Base-by-base conservation (phyloP, 164 flowering plant genomes). In the Vitis labrusca region DNA sequence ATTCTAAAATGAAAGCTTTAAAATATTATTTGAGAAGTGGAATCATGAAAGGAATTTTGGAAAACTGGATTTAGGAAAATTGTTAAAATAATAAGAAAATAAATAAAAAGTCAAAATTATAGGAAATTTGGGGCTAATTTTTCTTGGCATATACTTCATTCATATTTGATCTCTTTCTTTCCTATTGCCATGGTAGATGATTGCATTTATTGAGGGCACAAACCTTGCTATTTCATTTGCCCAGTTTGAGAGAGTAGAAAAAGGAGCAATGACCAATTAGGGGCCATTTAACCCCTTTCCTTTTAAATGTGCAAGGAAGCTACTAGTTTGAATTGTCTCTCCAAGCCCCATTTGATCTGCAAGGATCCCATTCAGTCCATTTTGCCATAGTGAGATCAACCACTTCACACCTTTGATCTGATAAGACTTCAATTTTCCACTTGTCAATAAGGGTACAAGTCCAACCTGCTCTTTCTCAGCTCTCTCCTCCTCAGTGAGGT, bases 341-440 rank as follows among this genome's bases (percentile, higher is more conserved):
- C 99, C 97, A 71, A 96, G 94, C 1, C 99, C 99, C 99, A 96
- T 96, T 82, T 96, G 99, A 80, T 96, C 99, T 10, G 99, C 97
- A 47, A 96, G 88, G 71, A 96, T 96, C 17, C 99, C 99, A 80
- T 93, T 96, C 9, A 93, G 82, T 30, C 99, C 99, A 86, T 96
- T 96, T 82, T 93, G 97, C 99, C 99, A 96, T 66, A 96, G 70
- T 5, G 99, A 96, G 57, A 96, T 93, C 81, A 96, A 63, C 99
- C 99, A 93, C 70, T 96, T 92, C 37, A 96, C 92, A 37, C 98
- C 97, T 85, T 89, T 96, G 62, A 93, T 57, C 74, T 96, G 99
- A 65, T 96, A 96, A 11, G 89, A n/a, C 85, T 93, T 96, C 81
- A 96, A 81, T 66, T 82, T 83, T 50, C 98, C 99, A 76, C 99